Evolutionary conservation across 306 rosid genomes (phyloP), one percentile per base, ranked within the genome.

Genomic region (Glycine tomentella): DNA sequence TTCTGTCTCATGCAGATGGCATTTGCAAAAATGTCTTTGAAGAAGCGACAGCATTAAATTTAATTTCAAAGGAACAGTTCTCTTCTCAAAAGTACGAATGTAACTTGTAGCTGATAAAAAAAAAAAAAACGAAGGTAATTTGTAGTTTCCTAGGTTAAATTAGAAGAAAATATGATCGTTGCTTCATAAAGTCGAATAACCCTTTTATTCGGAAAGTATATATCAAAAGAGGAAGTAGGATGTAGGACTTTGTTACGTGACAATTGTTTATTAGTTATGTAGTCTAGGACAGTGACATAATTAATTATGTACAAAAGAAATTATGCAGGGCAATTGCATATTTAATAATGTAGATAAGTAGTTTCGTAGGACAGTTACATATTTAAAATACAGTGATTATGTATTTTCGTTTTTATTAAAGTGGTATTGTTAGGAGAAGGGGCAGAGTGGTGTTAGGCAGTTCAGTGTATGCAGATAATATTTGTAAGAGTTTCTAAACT

Each of bases 1-100:
- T 81, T 77, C 74, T 83, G 91, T 81, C 91, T 59, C 69, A 8
- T 72, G 85, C 82, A 52, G 80, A 88, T 84, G 84, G 42, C 74
- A 59, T 85, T 71, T 75, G 86, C 79, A 81, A 53, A 77, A 57
- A 38, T 86, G 86, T 84, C 85, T 75, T 38, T 5, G 36, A 58
- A 74, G 17, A 86, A 67, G 80, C 75, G 86, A 79, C 86, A 74
- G 16, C 46, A 57, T 74, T 40, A 40, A 66, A 31, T 67, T 46
- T 72, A 44, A 42, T 59, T 73, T 68, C 63, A 68, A 52, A 31
- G 61, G 31, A 25, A 16, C 25, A 13, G 31, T 25, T 25, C 31
- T 25, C 31, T 25, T 25, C 31, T 25, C 31, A 63, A 36, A 42
- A 4, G 9, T 25, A 33, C 7, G 14, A 76, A 11, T 20, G n/a